Evolutionary conservation across 345 rosid species (phyloP).

Genomic region (Corymbia maculata): DNA sequence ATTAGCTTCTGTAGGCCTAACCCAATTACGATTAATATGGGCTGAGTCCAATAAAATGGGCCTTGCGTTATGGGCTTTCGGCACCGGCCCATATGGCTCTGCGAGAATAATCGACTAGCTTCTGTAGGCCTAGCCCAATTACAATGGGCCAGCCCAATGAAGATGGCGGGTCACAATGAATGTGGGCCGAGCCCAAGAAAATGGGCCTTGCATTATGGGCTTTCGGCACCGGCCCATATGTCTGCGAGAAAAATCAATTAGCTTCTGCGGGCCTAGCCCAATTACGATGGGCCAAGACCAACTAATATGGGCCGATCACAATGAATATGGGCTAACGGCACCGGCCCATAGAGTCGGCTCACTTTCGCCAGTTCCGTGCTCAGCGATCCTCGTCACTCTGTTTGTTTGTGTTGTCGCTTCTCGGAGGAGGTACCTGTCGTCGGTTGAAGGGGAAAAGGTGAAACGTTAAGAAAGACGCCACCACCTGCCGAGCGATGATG

Average conservation of each 20-base stretch:
- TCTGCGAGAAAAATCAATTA: background rate
- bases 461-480: background rate
- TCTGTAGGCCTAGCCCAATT: too few relatives aligned
- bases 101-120: too few relatives aligned
- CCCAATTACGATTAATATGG: too few relatives aligned
- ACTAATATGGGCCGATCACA: background rate
- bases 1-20: too few relatives aligned
- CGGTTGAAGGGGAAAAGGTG: background rate
- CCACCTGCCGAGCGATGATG: background rate
- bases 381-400: background rate
- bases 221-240: too few relatives aligned
- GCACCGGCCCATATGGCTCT: background rate
- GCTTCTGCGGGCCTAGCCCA: background rate
- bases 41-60: too few relatives aligned
- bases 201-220: too few relatives aligned
- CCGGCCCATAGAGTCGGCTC: background rate
- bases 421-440: background rate
- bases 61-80: too few relatives aligned
- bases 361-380: background rate
- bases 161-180: too few relatives aligned
- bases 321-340: background rate
- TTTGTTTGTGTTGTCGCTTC: background rate
- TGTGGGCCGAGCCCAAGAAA: too few relatives aligned
- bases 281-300: background rate
- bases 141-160: too few relatives aligned